Percentiles rank a stretch among this genome's conserved stretches.
Conservation (phyloP, 169 alveolate species). For the Theileria orientalis region DNA sequence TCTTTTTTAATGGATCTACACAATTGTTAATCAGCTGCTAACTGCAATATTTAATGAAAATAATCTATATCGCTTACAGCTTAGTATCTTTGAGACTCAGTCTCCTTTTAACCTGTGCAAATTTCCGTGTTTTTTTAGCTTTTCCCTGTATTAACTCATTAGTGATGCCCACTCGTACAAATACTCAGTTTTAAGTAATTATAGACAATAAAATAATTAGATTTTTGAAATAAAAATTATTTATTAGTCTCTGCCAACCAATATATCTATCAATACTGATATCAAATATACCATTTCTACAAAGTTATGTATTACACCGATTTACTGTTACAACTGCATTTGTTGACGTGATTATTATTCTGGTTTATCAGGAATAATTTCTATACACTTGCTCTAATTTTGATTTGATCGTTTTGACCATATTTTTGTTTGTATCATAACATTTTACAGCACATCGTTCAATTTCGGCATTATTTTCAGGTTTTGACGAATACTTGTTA, state of each 20-base stretch:
- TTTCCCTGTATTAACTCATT: conserved; percentile 42
- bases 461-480: conserved; percentile 60
- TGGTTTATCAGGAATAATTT: conserved; percentile 1
- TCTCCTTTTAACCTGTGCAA: conserved; percentile 87
- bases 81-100: conserved; percentile 85
- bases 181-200: conserved; percentile 40
- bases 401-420: conserved; percentile 62
- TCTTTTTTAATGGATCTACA: not conserved
- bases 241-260: too few relatives aligned
- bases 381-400: conserved; percentile 46
- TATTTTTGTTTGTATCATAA: conserved; percentile 67
- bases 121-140: conserved; percentile 88
- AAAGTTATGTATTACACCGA: too few relatives aligned
- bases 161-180: too few relatives aligned
- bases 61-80: conserved; percentile 14
- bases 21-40: too few relatives aligned
- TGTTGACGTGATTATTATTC: too few relatives aligned
- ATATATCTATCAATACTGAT: not conserved
- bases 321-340: too few relatives aligned
- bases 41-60: not conserved
- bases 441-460: conserved; percentile 76
- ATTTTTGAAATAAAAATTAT: too few relatives aligned
- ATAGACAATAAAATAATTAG: too few relatives aligned
- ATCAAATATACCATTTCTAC: too few relatives aligned
- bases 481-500: conserved; percentile 61